Conservation (phyloP, 2,329 filamentous ascomycete species). For the Pseudogymnoascus sp. region DNA sequence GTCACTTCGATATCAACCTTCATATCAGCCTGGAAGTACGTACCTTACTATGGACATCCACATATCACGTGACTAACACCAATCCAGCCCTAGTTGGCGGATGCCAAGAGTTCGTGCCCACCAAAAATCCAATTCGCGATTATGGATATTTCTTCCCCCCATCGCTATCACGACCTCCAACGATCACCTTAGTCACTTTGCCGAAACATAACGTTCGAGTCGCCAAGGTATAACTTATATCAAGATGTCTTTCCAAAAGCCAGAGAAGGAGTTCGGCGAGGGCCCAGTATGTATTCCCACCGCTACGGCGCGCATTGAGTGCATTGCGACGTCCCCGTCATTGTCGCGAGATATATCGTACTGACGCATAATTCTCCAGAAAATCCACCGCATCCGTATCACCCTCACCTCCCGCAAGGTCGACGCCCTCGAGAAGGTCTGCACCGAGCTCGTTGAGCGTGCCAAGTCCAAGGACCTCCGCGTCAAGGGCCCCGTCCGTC, state of each 20-base stretch:
- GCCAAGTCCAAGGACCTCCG: slow-evolving; percentile 97
- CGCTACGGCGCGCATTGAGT: background rate
- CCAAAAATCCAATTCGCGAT: slow-evolving; percentile 2
- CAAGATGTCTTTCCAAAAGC: slow-evolving; percentile 91
- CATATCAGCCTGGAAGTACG: slow-evolving; percentile 1
- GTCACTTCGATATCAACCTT: background rate
- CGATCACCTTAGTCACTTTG: slow-evolving; percentile 66
- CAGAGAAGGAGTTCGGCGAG: slow-evolving; percentile 86
- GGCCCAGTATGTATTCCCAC: slow-evolving; percentile 55
- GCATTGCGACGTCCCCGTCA: background rate
- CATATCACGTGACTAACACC: background rate
- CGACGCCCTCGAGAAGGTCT: slow-evolving; percentile 93
- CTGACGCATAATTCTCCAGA: slow-evolving; percentile 38
- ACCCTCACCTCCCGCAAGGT: slow-evolving; percentile 95
- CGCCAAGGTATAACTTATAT: slow-evolving; percentile 52
- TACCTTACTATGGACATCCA: background rate
- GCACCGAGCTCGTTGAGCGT: slow-evolving; percentile 95
- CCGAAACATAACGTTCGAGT: slow-evolving; percentile 71
- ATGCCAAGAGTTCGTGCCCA: slow-evolving; percentile 10
- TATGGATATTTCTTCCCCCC: background rate
- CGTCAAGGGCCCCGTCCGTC: slow-evolving; percentile 96
- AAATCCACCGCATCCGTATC: slow-evolving; percentile 98
- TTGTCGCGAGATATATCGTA: background rate
- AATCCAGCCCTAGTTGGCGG: slow-evolving; percentile 3
- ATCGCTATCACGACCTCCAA: slow-evolving; percentile 22